Evolutionary conservation across 2,329 filamentous ascomycete genomes (phyloP).

Genomic region (Trichoderma koningii): DNA sequence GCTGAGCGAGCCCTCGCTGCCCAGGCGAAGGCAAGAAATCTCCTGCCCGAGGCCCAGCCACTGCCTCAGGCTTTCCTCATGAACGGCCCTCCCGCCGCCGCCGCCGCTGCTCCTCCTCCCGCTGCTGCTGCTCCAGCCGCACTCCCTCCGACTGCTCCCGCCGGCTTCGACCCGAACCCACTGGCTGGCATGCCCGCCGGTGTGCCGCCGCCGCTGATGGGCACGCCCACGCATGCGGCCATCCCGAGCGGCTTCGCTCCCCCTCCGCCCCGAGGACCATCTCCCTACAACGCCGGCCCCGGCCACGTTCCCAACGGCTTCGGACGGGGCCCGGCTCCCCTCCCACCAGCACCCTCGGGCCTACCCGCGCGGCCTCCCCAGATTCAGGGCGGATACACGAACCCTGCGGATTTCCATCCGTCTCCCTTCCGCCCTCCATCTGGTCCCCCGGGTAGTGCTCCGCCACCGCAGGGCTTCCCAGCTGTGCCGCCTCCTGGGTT

Average conservation of each 20-base stretch:
- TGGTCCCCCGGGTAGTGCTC: constrained; percentile 41
- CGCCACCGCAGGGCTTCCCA: constrained; percentile 45
- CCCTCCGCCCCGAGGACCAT: constrained; percentile 38
- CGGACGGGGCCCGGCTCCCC: constrained; percentile 40
- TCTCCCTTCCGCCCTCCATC: constrained; percentile 42
- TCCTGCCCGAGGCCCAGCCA: constrained; percentile 76
- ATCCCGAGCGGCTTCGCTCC: constrained; percentile 44
- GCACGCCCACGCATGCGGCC: constrained; percentile 40
- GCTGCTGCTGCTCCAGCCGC: constrained; percentile 32
- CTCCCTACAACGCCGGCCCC: constrained; percentile 39
- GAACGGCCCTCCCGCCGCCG: constrained; percentile 27
- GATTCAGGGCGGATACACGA: constrained; percentile 48
- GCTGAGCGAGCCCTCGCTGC: constrained; percentile 89
- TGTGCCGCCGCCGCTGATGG: constrained; percentile 35
- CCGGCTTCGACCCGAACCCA: constrained; percentile 43
- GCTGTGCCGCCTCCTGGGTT: constrained; percentile 45
- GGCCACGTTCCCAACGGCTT: constrained; percentile 32
- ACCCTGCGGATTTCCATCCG: constrained; percentile 53
- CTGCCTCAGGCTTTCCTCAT: constrained; percentile 71
- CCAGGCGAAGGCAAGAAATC: constrained; percentile 92
- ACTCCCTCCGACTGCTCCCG: constrained; percentile 31
- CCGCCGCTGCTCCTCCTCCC: constrained; percentile 34
- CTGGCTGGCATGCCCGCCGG: constrained; percentile 34
- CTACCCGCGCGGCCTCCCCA: constrained; percentile 54
- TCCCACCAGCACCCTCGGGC: constrained; percentile 53